These are phyloP conservation scores for maize (Zea mays) DNA, from an alignment of 176 grass and related monocot genomes.

Conservation along the genomic window Zm-B73-REFERENCE-NAM-5.0 NC_050104.1:139921001-139921500, in stretches of 20 bases:
- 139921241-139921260: constrained; percentile 2
- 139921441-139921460: background rate
- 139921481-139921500: background rate
- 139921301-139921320: background rate
- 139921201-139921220: background rate
- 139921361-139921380: background rate
- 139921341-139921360: background rate
- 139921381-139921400: background rate
- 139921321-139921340: background rate
- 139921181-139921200: too few species aligned
- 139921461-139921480: background rate
- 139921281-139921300: background rate
- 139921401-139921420: background rate
- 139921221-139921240: background rate
- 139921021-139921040: too few species aligned
- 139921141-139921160: background rate
- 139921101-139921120: constrained; percentile 21
- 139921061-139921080: background rate
- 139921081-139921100: background rate
- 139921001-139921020: too few species aligned
- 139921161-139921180: constrained; percentile 1
- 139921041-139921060: background rate
- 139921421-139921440: background rate
- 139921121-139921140: background rate
- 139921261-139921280: background rate